Evolutionary conservation across 805 yeast species (phyloP).

Genomic region (Ogataea zsoltii): DNA sequence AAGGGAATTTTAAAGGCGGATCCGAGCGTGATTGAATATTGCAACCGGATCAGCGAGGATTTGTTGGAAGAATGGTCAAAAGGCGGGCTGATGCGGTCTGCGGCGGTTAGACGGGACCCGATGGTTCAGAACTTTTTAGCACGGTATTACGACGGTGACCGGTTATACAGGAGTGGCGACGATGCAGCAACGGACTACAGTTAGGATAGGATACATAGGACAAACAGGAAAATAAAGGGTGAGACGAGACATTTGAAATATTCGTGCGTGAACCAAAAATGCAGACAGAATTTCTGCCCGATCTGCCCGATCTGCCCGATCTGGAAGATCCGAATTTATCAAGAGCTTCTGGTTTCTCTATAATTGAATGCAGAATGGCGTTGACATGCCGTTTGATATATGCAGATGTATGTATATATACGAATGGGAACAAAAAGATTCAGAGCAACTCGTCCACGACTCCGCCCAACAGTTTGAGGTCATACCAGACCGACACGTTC

Average conservation of each 20-base stretch:
- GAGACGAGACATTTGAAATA: background rate
- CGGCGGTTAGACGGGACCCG: background rate
- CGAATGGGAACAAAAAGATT: background rate
- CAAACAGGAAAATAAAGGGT: no score
- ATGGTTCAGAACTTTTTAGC: conserved; percentile 15
- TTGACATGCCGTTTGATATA: no score
- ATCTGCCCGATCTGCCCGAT: no score
- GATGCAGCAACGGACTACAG: no score
- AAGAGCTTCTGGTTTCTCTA: no score
- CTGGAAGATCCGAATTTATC: no score
- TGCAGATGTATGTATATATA: background rate
- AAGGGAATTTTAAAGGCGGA: conserved; percentile 21
- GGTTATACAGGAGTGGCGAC: no score
- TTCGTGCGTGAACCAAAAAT: no score
- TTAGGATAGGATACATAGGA: no score
- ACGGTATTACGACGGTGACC: conserved; percentile 22
- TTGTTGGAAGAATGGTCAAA: conserved; percentile 19
- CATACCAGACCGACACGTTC: conserved; percentile 61
- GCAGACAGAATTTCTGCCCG: no score
- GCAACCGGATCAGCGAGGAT: conserved; percentile 20
- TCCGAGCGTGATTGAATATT: conserved; percentile 13
- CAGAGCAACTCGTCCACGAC: conserved; percentile 26
- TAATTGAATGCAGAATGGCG: no score
- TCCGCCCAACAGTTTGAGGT: conserved; percentile 54
- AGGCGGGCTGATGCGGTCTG: conserved; percentile 9